Conservation (phyloP, 176 grass and related monocot genomes). For the Triticum turgidum region DNA sequence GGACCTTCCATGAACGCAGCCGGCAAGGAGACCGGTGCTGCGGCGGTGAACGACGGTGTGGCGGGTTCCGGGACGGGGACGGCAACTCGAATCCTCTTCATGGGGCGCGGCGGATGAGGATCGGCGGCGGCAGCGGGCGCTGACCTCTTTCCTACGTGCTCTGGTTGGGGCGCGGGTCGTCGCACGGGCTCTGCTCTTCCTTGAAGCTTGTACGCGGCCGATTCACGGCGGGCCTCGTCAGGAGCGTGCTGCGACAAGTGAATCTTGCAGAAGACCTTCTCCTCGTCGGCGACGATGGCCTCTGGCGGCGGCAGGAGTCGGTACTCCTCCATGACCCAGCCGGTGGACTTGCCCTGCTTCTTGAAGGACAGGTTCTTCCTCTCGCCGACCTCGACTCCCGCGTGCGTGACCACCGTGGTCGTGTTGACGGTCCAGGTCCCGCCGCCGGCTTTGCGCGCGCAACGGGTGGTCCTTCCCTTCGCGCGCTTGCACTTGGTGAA, state of each 20-base stretch:
- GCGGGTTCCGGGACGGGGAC: neutral
- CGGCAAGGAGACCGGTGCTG: no score
- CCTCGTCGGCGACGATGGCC: neutral
- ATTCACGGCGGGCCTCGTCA: neutral
- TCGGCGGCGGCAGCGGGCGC: neutral
- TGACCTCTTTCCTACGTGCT: neutral
- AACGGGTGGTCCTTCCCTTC: neutral
- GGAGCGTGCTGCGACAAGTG: neutral
- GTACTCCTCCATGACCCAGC: constrained; percentile 23
- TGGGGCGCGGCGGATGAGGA: neutral
- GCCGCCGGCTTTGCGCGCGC: neutral
- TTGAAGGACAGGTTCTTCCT: neutral
- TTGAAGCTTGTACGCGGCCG: neutral
- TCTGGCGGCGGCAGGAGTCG: neutral
- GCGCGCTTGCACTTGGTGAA: neutral
- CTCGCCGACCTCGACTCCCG: neutral
- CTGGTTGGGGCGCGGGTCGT: neutral
- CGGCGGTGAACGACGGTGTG: no score
- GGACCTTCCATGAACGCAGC: no score
- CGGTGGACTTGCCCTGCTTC: neutral
- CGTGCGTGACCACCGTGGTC: neutral
- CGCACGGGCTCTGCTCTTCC: no score
- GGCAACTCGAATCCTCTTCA: neutral
- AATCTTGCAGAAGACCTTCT: constrained; percentile 20
- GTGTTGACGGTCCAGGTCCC: neutral